phyloP scores from a whole-genome alignment of 768 basidiomycete species.

The Psilocybe subaeruginosa region DNA sequence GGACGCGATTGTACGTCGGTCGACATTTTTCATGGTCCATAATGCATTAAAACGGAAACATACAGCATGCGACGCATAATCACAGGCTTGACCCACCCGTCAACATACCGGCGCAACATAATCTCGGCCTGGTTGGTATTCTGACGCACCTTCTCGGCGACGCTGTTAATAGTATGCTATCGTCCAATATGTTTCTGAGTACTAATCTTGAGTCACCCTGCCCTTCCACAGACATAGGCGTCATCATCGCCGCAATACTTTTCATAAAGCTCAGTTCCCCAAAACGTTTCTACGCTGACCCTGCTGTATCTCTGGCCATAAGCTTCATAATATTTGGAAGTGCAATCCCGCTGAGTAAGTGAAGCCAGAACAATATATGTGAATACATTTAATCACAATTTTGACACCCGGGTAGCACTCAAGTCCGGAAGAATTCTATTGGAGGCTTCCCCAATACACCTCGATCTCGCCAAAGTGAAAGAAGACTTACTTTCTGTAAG shows the following conservation, averaged over 20 bases:
- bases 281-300: constrained; percentile 55
- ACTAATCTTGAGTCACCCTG: background rate
- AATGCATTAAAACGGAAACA: background rate
- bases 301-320: constrained; percentile 51
- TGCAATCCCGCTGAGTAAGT: constrained; percentile 54
- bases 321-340: constrained; percentile 55
- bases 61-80: constrained; percentile 53
- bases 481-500: constrained; percentile 49
- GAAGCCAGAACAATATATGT: background rate
- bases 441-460: constrained; percentile 52
- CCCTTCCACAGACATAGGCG: constrained; percentile 47
- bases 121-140: constrained; percentile 51
- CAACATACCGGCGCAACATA: constrained; percentile 32
- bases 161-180: constrained; percentile 51
- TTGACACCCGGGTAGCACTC: constrained; percentile 31
- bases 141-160: constrained; percentile 56
- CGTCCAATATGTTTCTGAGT: constrained; percentile 6
- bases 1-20: constrained; percentile 32
- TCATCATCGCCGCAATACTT: constrained; percentile 52
- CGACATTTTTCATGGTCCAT: background rate
- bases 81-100: constrained; percentile 45
- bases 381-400: background rate
- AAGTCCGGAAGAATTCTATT: constrained; percentile 53
- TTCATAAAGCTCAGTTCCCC: constrained; percentile 51
- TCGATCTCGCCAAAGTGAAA: constrained; percentile 51